Conservation (phyloP, 495 filamentous ascomycete genomes). For the Aspergillus haitiensis region DNA sequence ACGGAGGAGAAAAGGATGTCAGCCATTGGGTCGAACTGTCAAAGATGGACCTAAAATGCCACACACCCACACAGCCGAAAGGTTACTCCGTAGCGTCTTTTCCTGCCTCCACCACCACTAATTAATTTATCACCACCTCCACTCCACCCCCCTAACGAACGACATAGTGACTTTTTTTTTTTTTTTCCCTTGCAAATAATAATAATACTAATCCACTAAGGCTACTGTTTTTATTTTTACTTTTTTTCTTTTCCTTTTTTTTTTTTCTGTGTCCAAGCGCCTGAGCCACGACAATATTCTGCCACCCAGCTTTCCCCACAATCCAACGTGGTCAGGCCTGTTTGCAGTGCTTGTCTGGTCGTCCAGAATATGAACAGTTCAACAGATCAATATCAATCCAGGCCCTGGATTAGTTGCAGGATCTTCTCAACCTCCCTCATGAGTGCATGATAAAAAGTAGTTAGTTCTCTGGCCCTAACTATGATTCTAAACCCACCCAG, state of each 20-base stretch:
- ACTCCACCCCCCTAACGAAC: no score
- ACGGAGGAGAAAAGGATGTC: no score
- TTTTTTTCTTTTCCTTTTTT: background rate
- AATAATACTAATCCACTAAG: no score
- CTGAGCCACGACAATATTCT: constrained; percentile 29
- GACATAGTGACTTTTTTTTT: no score
- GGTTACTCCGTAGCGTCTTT: no score
- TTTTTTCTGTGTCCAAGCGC: constrained; percentile 29
- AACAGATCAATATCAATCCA: constrained; percentile 42
- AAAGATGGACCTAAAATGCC: no score
- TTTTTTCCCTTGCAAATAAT: no score
- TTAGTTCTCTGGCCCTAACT: background rate
- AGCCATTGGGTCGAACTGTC: no score
- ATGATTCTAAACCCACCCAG: background rate
- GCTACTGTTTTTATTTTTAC: background rate
- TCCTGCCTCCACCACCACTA: no score
- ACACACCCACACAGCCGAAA: no score
- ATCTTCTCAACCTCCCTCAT: constrained; percentile 30
- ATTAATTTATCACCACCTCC: no score
- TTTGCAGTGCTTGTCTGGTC: constrained; percentile 6
- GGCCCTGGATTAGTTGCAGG: constrained; percentile 27
- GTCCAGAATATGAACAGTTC: background rate
- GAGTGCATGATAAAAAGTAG: no score
- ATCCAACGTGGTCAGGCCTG: constrained; percentile 21
- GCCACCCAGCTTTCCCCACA: constrained; percentile 14